Evolutionary conservation across 495 filamentous ascomycete species (phyloP).

Genomic region (Stereocaulon alpinum): DNA sequence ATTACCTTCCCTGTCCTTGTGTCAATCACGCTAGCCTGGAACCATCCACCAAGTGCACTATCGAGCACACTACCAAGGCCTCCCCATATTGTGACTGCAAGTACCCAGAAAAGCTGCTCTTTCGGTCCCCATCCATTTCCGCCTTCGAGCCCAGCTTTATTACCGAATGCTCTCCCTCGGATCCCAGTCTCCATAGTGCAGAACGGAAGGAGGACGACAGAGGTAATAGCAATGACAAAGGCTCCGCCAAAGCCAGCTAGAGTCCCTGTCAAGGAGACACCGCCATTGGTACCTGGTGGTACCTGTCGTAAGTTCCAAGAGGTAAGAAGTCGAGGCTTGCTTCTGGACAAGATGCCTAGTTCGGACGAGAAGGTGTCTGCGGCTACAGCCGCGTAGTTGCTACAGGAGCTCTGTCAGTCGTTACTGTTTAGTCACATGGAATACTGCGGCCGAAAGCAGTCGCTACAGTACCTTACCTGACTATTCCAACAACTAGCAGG

Average conservation of each 20-base stretch:
- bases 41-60: conserved; percentile 70
- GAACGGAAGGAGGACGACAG: conserved; percentile 58
- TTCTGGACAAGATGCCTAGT: conserved; percentile 77
- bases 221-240: conserved; percentile 55
- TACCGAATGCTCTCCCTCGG: conserved; percentile 16
- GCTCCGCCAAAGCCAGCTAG: conserved; percentile 66
- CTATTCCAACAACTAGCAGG: conserved; percentile 47
- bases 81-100: conserved; percentile 59
- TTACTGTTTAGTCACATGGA: neutral
- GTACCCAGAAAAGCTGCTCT: conserved; percentile 44
- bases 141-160: conserved; percentile 22
- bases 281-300: conserved; percentile 86
- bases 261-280: conserved; percentile 64
- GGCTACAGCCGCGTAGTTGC: conserved; percentile 80
- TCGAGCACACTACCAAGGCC: conserved; percentile 72
- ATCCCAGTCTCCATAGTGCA: conserved; percentile 31
- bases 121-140: conserved; percentile 35
- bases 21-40: conserved; percentile 84
- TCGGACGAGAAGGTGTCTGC: conserved; percentile 95
- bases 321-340: conserved; percentile 74
- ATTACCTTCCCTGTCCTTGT: conserved; percentile 74
- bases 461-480: conserved; percentile 30
- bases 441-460: neutral
- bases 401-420: conserved; percentile 2
- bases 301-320: conserved; percentile 64